Evolutionary conservation across 176 grass and related monocot species (phyloP).

Genomic region (Oryza punctata): DNA sequence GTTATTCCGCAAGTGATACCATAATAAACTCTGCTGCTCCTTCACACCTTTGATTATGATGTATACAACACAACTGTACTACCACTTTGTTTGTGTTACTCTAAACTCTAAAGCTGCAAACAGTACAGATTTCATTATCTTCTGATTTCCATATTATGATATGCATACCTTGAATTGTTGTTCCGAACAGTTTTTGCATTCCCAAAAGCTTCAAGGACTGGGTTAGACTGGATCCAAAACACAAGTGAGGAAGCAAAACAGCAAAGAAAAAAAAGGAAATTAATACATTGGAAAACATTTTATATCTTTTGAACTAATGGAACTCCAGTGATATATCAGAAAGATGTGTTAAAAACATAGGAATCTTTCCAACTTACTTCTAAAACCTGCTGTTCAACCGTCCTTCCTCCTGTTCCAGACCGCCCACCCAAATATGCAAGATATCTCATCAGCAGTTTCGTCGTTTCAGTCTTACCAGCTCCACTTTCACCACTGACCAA

Average conservation of each 20-base stretch:
- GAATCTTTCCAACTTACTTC: conserved; percentile 62
- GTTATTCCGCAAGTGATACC: not conserved
- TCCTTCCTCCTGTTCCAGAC: conserved; percentile 77
- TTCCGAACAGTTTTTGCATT: conserved; percentile 99
- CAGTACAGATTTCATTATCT: conserved; percentile 28
- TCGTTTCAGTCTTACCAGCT: conserved; percentile 98
- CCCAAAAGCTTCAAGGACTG: conserved; percentile 99
- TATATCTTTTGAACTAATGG: conserved; percentile 11
- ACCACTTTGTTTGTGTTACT: conserved; percentile 26
- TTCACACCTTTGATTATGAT: conserved; percentile 15
- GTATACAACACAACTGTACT: conserved; percentile 9
- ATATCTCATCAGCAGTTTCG: conserved; percentile 94
- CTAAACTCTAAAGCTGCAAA: conserved; percentile 3
- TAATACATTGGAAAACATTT: conserved; percentile 1
- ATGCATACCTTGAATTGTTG: conserved; percentile 87
- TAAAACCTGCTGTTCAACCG: conserved; percentile 96
- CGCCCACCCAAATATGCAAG: conserved; percentile 91
- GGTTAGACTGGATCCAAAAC: conserved; percentile 75
- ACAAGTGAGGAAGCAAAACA: conserved; percentile 27
- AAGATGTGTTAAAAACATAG: not conserved
- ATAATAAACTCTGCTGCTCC: conserved; percentile 13
- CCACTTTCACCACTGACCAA: conserved; percentile 99
- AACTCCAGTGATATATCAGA: conserved; percentile 18
- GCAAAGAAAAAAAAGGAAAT: conserved; percentile 22
- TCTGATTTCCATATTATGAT: conserved; percentile 20